These are phyloP conservation scores for Aquilaria yunnanensis DNA, from an alignment of 345 rosid species.

Conservation along the genomic window DNA sequence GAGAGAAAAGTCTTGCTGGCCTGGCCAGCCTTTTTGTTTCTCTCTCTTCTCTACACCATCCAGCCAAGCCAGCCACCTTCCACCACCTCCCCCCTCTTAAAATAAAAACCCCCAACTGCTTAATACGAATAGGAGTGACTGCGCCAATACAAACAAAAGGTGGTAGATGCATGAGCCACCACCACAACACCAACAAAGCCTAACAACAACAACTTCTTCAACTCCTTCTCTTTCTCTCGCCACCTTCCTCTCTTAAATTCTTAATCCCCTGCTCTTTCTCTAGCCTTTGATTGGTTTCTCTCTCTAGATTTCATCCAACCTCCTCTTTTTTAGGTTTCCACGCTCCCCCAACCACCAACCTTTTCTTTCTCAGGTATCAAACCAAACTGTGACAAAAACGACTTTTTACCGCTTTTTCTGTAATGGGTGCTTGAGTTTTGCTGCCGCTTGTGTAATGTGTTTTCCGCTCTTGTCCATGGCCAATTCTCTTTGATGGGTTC, in stretches of 20 bases:
- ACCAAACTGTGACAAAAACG: slow-evolving; percentile 9
- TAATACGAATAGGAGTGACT: neutral
- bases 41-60: neutral
- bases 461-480: slow-evolving; percentile 8
- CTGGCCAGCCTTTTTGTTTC: neutral
- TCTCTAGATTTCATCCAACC: slow-evolving; percentile 18
- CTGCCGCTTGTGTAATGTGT: slow-evolving; percentile 6
- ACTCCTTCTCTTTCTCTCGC: slow-evolving; percentile 14
- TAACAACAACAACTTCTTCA: neutral
- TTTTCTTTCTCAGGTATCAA: slow-evolving; percentile 22
- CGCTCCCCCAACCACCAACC: slow-evolving; percentile 28
- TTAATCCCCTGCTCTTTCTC: neutral
- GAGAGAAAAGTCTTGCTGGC: too few relatives aligned
- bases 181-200: slow-evolving; percentile 17
- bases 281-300: neutral
- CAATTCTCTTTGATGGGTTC: slow-evolving; percentile 27
- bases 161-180: slow-evolving; percentile 82
- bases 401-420: slow-evolving; percentile 5
- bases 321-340: slow-evolving; percentile 21
- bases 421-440: slow-evolving; percentile 23
- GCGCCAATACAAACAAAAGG: slow-evolving; percentile 35
- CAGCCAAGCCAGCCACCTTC: slow-evolving; percentile 4
- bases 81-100: slow-evolving; percentile 17
- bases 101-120: neutral
- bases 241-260: slow-evolving; percentile 25